A percentile compares a stretch with the other conserved stretches of the same genome.
Evolutionary conservation across 306 rosid genomes (phyloP).

Genomic region (Vachellia collinsii): DNA sequence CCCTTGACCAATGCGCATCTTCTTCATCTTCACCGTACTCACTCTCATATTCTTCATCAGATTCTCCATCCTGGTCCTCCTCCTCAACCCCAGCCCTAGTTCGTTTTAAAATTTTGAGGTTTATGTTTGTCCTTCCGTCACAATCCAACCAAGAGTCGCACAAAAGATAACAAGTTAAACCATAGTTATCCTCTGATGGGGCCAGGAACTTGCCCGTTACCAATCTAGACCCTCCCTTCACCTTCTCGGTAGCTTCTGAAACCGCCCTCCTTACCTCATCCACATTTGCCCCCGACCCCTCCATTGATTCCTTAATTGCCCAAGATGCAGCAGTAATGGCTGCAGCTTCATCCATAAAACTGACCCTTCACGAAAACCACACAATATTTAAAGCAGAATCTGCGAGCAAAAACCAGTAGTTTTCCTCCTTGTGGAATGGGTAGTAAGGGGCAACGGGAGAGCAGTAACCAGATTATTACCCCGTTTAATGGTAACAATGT

Average conservation of each 20-base stretch:
- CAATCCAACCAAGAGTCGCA: constrained; percentile 96
- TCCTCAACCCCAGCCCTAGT: constrained; percentile 81
- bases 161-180: constrained; percentile 74
- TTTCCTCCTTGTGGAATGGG: constrained; percentile 93
- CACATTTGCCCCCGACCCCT: constrained; percentile 77
- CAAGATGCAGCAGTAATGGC: constrained; percentile 81
- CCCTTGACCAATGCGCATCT: constrained; percentile 20
- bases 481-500: constrained; percentile 72
- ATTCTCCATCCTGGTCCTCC: constrained; percentile 51
- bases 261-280: constrained; percentile 73
- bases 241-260: constrained; percentile 77
- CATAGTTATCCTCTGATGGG: constrained; percentile 83
- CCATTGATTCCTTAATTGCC: constrained; percentile 85
- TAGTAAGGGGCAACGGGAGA: constrained; percentile 89
- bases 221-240: constrained; percentile 79
- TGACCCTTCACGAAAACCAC: constrained; percentile 91
- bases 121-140: constrained; percentile 69
- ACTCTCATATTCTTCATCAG: constrained; percentile 53
- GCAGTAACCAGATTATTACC: constrained; percentile 75
- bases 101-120: constrained; percentile 79
- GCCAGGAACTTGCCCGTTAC: constrained; percentile 84
- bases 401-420: constrained; percentile 84
- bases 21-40: constrained; percentile 58
- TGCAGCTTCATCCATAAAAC: constrained; percentile 89
- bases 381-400: constrained; percentile 74